These are phyloP conservation scores for Pecoramyces ruminantium DNA, from an alignment of 192 early-diverging fungal genomes.

Conservation along the genomic window DNA sequence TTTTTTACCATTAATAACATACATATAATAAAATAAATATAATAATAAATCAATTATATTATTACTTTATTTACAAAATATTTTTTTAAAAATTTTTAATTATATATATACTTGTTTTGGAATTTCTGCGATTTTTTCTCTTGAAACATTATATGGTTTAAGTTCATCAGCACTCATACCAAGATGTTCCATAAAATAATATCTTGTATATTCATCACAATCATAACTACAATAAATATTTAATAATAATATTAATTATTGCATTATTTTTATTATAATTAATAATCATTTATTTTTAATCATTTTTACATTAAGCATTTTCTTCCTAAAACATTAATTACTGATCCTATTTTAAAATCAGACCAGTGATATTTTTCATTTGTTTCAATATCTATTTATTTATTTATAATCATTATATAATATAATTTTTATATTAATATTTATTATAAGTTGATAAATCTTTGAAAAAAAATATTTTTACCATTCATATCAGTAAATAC, in stretches of 20 bases:
- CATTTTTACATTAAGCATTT: slow-evolving; percentile 44
- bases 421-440: slow-evolving; percentile 5
- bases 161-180: background rate
- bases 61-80: too few relatives aligned
- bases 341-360: slow-evolving; percentile 33
- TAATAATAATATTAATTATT: background rate
- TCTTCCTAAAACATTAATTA: slow-evolving; percentile 36
- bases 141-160: background rate
- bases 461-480: too few relatives aligned
- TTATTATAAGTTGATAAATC: too few relatives aligned
- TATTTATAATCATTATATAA: background rate
- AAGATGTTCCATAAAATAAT: background rate
- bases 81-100: background rate
- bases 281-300: too few relatives aligned
- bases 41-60: too few relatives aligned
- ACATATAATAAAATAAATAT: too few relatives aligned
- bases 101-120: background rate
- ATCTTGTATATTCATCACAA: background rate
- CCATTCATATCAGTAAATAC: slow-evolving; percentile 25
- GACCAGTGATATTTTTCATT: slow-evolving; percentile 37
- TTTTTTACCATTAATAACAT: background rate
- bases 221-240: background rate
- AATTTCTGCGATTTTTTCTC: background rate
- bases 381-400: slow-evolving; percentile 1
- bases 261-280: too few relatives aligned